phyloP scores from a whole-genome alignment of 2,329 filamentous ascomycete species.

The Hypoxylon sp. region DNA sequence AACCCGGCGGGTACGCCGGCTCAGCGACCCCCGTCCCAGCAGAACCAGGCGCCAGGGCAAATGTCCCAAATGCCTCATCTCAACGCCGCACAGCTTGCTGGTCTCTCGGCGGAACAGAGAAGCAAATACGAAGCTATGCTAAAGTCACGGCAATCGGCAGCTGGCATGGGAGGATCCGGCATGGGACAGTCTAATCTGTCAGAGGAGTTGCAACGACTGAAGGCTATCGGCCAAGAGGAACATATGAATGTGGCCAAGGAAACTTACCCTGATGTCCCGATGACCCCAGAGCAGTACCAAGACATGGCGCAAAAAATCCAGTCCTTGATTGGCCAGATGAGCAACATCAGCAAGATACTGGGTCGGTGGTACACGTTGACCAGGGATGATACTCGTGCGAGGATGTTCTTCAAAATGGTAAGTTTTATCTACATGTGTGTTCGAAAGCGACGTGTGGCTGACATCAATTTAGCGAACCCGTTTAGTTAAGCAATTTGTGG shows the following conservation, averaged over 20 bases:
- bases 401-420: constrained; percentile 63
- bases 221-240: constrained; percentile 46
- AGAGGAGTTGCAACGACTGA: constrained; percentile 52
- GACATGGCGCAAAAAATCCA: constrained; percentile 57
- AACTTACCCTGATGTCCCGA: constrained; percentile 55
- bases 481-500: constrained; percentile 61
- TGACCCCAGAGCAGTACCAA: constrained; percentile 55
- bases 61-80: constrained; percentile 42
- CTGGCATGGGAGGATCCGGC: constrained; percentile 6
- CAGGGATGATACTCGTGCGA: constrained; percentile 59
- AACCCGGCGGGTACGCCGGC: constrained; percentile 35
- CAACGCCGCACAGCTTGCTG: constrained; percentile 52
- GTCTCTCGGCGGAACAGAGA: constrained; percentile 55
- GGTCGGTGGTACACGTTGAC: constrained; percentile 59
- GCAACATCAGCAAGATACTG: constrained; percentile 55
- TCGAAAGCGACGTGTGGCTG: no score
- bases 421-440: constrained; percentile 48
- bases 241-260: constrained; percentile 51
- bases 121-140: constrained; percentile 53
- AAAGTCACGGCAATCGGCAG: constrained; percentile 40
- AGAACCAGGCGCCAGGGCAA: constrained; percentile 34
- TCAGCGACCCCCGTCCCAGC: constrained; percentile 46
- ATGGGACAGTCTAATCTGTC: constrained; percentile 30
- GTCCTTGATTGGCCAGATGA: constrained; percentile 53
- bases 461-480: constrained; percentile 58